Evolutionary conservation across 192 early-diverging fungal genomes (phyloP), one percentile per base, ranked within the genome.

Genomic region (Rhizophagus prolifer): DNA sequence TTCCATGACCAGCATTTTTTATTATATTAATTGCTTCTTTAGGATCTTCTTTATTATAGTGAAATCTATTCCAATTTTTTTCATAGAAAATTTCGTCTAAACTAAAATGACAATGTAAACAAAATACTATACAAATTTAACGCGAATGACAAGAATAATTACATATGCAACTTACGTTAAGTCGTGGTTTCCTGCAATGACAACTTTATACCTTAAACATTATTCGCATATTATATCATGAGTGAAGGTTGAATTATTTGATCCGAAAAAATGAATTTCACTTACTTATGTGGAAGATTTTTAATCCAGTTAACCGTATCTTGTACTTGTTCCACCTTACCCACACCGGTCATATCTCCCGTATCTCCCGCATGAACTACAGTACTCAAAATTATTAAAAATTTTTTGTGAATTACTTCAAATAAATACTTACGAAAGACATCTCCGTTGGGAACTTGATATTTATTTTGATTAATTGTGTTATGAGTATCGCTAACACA

Each of bases 401-500:
- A 13, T 31, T n/a, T 73, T 23, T 26, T 13, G 10, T 59, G 9
- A 65, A 14, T 26, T 34, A 67, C 62, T 44, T 23, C 41, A 44
- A 1, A 12, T 44, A 44, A 44, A n/a, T 38, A 44, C 70, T 66
- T 58, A 80, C 79, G n/a, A 19, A 80, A 64, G 58, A 80, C 60
- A 61, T 80, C 79, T 4, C 75, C 79, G 72, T 77, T 75, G 8
- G 79, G 79, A 28, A 80, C 68, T 34, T 64, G 26, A 61, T 73
- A 77, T 46, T 71, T 80, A 25, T 77, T 74, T 28, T 46, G 19
- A 61, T 69, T 41, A 38, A 76, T 67, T 30, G 36, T 77, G 46
- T 80, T 80, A 54, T 80, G 79, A 10, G 79, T 80, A 71, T 80
- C 79, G 58, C 79, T 80, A 59, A 80, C 47, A 60, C 79, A 80